Percentiles rank a stretch among this genome's conserved stretches.
Conservation (phyloP, 1,139 yeast genomes). For the Geotrichum aggregatum region DNA sequence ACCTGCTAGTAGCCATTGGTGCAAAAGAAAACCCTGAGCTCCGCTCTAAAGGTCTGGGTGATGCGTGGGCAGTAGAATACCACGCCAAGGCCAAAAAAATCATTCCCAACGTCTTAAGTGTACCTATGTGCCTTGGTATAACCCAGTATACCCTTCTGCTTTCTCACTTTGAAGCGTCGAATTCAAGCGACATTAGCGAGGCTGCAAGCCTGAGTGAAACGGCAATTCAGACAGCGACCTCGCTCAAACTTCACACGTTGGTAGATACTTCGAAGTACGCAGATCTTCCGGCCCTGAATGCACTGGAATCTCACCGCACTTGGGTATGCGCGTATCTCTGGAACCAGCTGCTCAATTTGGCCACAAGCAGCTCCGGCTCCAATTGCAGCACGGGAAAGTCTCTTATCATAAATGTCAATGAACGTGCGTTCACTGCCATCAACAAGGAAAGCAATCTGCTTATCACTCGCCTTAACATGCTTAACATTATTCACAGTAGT, state of each 20-base stretch:
- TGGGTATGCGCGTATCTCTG: constrained; percentile 24
- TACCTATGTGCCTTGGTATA: constrained; percentile 20
- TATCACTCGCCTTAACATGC: constrained; percentile 12
- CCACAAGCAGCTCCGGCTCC: constrained; percentile 14
- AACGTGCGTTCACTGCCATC: constrained; percentile 4
- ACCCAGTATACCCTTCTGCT: constrained; percentile 25
- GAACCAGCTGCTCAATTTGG: constrained; percentile 22
- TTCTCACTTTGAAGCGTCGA: constrained; percentile 22
- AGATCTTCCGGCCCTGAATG: constrained; percentile 19
- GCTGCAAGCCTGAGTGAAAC: constrained; percentile 24
- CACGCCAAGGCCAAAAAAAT: constrained; percentile 21
- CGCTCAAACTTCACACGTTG: constrained; percentile 23
- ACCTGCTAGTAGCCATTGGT: constrained; percentile 28
- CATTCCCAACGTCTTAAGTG: constrained; percentile 25
- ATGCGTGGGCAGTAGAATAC: constrained; percentile 26
- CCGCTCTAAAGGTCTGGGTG: constrained; percentile 18
- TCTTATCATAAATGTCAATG: constrained; percentile 4
- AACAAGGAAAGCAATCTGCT: not conserved
- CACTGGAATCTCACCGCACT: constrained; percentile 24
- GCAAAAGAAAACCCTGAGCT: constrained; percentile 16
- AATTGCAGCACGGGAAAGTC: too few species aligned
- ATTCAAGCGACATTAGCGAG: constrained; percentile 22
- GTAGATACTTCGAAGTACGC: constrained; percentile 18
- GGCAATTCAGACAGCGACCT: constrained; percentile 23
- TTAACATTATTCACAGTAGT: constrained; percentile 1